Evolutionary conservation across 306 rosid species (phyloP).

Genomic region (Castanea sativa): DNA sequence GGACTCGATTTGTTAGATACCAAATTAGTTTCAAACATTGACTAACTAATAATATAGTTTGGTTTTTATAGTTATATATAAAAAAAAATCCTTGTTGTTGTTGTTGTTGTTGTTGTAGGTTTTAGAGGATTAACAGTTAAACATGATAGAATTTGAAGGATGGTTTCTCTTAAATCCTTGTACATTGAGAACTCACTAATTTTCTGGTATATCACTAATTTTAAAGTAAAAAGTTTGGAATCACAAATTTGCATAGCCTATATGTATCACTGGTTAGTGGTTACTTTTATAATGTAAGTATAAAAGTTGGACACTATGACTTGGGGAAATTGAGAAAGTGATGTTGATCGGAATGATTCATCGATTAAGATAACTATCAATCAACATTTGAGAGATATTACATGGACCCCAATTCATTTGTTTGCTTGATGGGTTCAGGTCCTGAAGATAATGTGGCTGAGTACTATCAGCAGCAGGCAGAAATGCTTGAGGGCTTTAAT

Average conservation of each 20-base stretch:
- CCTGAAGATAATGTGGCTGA: conserved; percentile 84
- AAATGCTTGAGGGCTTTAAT: conserved; percentile 93
- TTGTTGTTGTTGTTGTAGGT: background rate
- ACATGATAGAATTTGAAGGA: background rate
- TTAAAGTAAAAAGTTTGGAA: background rate
- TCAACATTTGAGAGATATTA: background rate
- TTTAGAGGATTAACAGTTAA: background rate
- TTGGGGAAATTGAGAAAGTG: background rate
- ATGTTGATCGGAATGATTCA: background rate
- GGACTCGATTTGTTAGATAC: too few relatives aligned
- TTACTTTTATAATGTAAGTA: background rate
- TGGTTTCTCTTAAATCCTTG: background rate
- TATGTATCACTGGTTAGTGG: background rate
- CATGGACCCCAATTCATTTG: background rate
- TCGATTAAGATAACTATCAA: background rate
- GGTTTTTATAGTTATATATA: too few relatives aligned
- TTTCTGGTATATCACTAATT: background rate
- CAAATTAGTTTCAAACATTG: too few relatives aligned
- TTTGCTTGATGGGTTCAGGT: conserved; percentile 46
- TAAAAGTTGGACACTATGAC: background rate
- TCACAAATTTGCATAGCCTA: background rate
- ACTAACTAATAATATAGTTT: too few relatives aligned
- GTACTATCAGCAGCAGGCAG: conserved; percentile 96
- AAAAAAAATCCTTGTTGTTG: too few relatives aligned
- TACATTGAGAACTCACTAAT: background rate